phyloP scores from a whole-genome alignment of 1,139 yeast genomes.

The Tardiomyces digboiensis region DNA sequence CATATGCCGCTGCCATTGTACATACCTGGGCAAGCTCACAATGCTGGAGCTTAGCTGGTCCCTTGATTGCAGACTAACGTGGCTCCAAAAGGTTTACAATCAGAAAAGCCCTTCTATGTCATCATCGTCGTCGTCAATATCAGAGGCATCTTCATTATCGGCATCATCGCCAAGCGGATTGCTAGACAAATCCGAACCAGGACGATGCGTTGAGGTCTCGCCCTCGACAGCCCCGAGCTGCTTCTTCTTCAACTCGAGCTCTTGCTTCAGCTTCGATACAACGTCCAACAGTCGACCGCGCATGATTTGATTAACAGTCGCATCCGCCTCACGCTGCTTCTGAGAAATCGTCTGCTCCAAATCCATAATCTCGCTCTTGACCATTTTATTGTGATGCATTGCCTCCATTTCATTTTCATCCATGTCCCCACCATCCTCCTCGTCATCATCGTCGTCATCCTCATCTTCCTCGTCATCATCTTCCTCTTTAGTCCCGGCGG shows the following conservation, averaged over 20 bases:
- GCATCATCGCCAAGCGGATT: slow-evolving; percentile 18
- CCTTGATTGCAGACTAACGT: too few relatives aligned
- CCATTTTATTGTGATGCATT: slow-evolving; percentile 62
- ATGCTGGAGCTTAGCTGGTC: too few relatives aligned
- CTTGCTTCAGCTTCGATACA: slow-evolving; percentile 68
- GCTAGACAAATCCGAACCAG: slow-evolving; percentile 16
- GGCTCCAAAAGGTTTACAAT: too few relatives aligned
- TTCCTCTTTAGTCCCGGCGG: slow-evolving; percentile 32
- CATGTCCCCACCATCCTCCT: slow-evolving; percentile 31
- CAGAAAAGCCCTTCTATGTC: slow-evolving; percentile 37
- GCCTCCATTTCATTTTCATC: slow-evolving; percentile 32
- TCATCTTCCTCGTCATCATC: slow-evolving; percentile 46
- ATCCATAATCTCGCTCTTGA: slow-evolving; percentile 81
- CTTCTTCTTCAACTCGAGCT: slow-evolving; percentile 71
- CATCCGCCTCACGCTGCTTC: slow-evolving; percentile 63
- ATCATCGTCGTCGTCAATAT: slow-evolving; percentile 33
- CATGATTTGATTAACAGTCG: slow-evolving; percentile 71
- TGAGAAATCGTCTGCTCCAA: slow-evolving; percentile 70
- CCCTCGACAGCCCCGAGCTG: slow-evolving; percentile 44
- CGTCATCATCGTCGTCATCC: slow-evolving; percentile 43
- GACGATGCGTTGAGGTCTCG: slow-evolving; percentile 15
- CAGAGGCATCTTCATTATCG: slow-evolving; percentile 25
- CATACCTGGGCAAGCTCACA: too few relatives aligned
- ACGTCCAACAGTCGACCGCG: slow-evolving; percentile 81
- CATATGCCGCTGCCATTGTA: too few relatives aligned